Percentiles rank a stretch among this genome's conserved stretches.
Evolutionary conservation across 805 yeast genomes (phyloP).

Genomic region (Candida andamanensis): DNA sequence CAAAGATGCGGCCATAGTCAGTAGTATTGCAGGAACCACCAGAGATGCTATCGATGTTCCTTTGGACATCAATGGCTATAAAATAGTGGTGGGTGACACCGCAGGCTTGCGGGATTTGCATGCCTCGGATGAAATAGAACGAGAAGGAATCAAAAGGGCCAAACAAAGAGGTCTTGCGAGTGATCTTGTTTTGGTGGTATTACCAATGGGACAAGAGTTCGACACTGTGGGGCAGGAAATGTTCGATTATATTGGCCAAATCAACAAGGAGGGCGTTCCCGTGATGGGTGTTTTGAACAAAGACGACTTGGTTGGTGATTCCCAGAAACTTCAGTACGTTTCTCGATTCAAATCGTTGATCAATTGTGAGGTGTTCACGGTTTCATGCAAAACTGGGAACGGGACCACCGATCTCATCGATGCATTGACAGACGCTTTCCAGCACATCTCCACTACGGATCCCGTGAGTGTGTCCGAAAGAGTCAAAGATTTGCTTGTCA

Average conservation of each 20-base stretch:
- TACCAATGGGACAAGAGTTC: conserved; percentile 41
- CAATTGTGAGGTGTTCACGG: conserved; percentile 14
- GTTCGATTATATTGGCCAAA: conserved; percentile 27
- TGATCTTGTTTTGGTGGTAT: conserved; percentile 64
- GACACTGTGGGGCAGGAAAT: conserved; percentile 28
- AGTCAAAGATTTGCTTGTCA: conserved; percentile 64
- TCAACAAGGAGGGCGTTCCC: conserved; percentile 21
- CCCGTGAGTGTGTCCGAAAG: conserved; percentile 74
- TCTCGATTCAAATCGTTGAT: conserved; percentile 10
- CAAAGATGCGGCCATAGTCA: conserved; percentile 84
- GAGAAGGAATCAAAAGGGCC: conserved; percentile 80
- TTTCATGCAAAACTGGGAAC: conserved; percentile 57
- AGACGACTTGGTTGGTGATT: conserved; percentile 39
- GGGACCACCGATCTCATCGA: conserved; percentile 52
- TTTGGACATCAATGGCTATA: conserved; percentile 76
- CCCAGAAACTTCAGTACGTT: conserved; percentile 4
- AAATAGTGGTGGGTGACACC: conserved; percentile 82
- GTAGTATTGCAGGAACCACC: conserved; percentile 90
- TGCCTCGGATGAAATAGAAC: conserved; percentile 55
- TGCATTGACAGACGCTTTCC: conserved; percentile 42
- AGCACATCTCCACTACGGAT: conserved; percentile 47
- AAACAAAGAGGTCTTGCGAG: conserved; percentile 52
- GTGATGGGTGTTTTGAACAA: conserved; percentile 55
- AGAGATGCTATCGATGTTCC: conserved; percentile 83
- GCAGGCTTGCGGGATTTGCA: conserved; percentile 72